Percentiles rank a stretch among this genome's conserved stretches.
Evolutionary conservation across 148 eudicot genomes (phyloP).

Genomic region (Camellia granthamiana): DNA sequence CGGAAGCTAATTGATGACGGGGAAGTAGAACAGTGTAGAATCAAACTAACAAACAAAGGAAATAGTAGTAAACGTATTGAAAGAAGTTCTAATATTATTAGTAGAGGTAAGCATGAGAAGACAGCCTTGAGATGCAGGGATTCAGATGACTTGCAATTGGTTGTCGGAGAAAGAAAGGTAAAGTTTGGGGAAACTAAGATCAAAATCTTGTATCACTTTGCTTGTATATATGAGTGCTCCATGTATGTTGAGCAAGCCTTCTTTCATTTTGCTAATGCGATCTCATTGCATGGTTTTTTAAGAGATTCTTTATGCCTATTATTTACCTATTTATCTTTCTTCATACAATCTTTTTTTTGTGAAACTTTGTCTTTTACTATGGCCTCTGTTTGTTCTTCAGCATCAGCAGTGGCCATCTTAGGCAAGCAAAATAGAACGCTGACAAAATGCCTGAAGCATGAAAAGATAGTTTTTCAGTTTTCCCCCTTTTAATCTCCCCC

Average conservation of each 20-base stretch:
- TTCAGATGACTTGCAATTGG: constrained; percentile 26
- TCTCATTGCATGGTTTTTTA: constrained; percentile 7
- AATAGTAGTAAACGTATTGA: constrained; percentile 15
- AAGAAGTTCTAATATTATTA: constrained; percentile 17
- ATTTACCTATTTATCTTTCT: neutral
- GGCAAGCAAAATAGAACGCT: neutral
- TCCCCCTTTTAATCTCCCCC: neutral
- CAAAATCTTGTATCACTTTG: constrained; percentile 21
- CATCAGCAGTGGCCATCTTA: neutral
- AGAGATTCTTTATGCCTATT: neutral
- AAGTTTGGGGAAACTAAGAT: constrained; percentile 25
- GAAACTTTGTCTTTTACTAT: neutral
- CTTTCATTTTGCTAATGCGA: constrained; percentile 7
- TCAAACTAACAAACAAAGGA: constrained; percentile 11
- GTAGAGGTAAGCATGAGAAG: constrained; percentile 15
- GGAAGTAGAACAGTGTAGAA: constrained; percentile 8
- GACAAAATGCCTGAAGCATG: neutral
- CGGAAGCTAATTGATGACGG: constrained; percentile 15
- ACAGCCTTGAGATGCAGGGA: constrained; percentile 21
- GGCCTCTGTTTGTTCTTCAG: neutral
- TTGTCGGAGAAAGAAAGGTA: constrained; percentile 41
- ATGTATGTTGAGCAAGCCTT: constrained; percentile 22
- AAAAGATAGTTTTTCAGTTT: neutral
- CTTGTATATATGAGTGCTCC: constrained; percentile 18
- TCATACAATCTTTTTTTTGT: constrained; percentile 1